Evolutionary conservation across 176 grass and related monocot species (phyloP).

Genomic region (Zea luxurians): DNA sequence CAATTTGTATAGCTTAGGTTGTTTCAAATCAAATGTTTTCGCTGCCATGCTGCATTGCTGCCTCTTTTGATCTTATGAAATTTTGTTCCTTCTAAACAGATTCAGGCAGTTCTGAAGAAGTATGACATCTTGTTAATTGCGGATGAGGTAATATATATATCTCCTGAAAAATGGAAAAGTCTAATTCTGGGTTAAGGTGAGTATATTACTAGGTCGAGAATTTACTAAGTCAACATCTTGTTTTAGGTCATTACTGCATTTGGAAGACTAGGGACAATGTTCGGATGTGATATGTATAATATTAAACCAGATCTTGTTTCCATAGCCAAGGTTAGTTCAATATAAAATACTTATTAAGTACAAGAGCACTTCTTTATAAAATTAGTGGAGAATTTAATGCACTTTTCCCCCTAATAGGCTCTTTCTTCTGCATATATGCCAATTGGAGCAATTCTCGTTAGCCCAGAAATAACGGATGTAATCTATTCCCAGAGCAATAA

Average conservation of each 20-base stretch:
- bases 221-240: not conserved
- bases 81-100: slow-evolving; percentile 44
- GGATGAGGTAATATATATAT: slow-evolving; percentile 67
- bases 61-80: not conserved
- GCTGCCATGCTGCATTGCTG: not conserved
- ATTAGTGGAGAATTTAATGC: not conserved
- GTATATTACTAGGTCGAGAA: not conserved
- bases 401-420: slow-evolving; percentile 45
- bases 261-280: slow-evolving; percentile 90
- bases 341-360: not conserved
- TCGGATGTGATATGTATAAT: slow-evolving; percentile 84
- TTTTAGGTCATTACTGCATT: slow-evolving; percentile 94
- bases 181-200: not conserved
- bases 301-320: slow-evolving; percentile 95
- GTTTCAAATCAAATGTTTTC: not conserved
- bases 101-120: slow-evolving; percentile 86
- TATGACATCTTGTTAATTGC: slow-evolving; percentile 94
- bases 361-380: not conserved
- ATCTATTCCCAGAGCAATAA: slow-evolving; percentile 93
- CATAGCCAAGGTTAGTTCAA: slow-evolving; percentile 71
- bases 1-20: slow-evolving; percentile 1
- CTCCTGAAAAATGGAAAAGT: not conserved
- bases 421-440: slow-evolving; percentile 95
- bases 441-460: slow-evolving; percentile 87
- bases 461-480: slow-evolving; percentile 82